Base-by-base conservation (phyloP, 192 early-diverging fungal genomes). In the Coemansia sp. region DNA sequence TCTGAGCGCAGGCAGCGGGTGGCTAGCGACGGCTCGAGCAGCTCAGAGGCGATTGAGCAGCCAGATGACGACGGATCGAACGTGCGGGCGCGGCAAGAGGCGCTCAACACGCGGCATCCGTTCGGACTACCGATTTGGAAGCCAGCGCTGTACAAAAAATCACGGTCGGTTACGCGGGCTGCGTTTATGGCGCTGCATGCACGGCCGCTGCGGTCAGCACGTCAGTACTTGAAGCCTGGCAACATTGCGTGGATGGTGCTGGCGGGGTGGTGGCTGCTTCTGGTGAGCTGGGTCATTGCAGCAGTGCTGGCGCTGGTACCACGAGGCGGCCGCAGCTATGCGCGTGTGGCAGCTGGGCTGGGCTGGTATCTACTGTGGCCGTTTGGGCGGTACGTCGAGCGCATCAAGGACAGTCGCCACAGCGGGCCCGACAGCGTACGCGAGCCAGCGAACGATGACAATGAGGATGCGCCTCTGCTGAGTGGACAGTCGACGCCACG, bases 41-140 rank as follows among this genome's bases (percentile, higher is more conserved):
- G 60, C 62, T 63, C 40, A 57, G 50, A 12, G 57, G 47, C 12
- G 15, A 66, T 77, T n/a, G 34, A 64, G 8, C 61, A 68, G 63
- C 69, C 49, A 3, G 82, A 70, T 54, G 76, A 76, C 44, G 68
- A 74, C 50, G 75, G 71, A 28, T 62, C 65, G 44, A 80, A 79
- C 23, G 77, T 81, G 28, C 66, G 72, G 3, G 77, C 74, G 17
- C 74, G 79, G 37, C 81, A 82, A 57, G 74, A 92, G 85, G 87
- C 86, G 17, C 85, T 93, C 61, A 93, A 93, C 71, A 85, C 82
- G 25, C 78, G 83, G 5, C 94, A 96, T 81, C 94, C 94, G 17
- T 98, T 98, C 68, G 96, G 96, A 31, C 71, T 98, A 48, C 91
- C 90, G 31, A 83, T 98, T 21, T 98, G 96, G 96, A 98, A 98